Evolutionary conservation across 2,329 filamentous ascomycete species (phyloP), one percentile per base, ranked within the genome.

Genomic region (Fusarium poae): DNA sequence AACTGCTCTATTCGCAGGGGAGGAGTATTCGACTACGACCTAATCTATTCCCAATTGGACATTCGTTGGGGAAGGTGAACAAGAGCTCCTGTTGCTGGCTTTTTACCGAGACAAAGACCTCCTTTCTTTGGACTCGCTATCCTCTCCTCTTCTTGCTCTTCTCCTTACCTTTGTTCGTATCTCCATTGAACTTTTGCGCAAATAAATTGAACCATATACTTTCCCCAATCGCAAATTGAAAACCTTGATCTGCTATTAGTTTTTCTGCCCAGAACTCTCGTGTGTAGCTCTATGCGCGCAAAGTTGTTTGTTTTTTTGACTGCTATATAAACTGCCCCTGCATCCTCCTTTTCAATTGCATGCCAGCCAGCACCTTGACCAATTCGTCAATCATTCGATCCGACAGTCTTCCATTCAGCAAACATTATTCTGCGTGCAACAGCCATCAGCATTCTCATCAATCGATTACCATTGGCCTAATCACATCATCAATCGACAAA

Each of bases 401-500:
- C 50, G 45, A 13, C 43, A 54, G 42, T 39, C 39, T 55, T 45
- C 37, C 29, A 46, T 35, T 30, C 37, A 65, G 42, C 54, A 21
- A 40, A 21, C n/a, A 21, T 15, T 7, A 9, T 40, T 21, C 37
- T 11, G 7, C 37, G 37, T 21, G 37, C 20, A 25, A 42, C 39
- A 62, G 48, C 13, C 25, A 45, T 21, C 12, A 29, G 7, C 23
- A 45, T 16, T 30, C 27, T 30, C 44, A 29, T 21, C 29, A 46
- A 12, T 42, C 32, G 10, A 35, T 54, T 56, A 34, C 57, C 57
- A 67, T 60, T 52, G 37, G 52, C 60, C 62, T 66, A 68, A 57
- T 71, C 68, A 68, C 71, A 65, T 73, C 71, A 73, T 68, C 68
- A 62, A 68, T 55, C 54, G 50, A 54, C 50, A 59, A 68, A 72